Percentiles rank a stretch among this genome's conserved stretches.
Conservation (phyloP, 306 rosid species). For the Urtica urens region DNA sequence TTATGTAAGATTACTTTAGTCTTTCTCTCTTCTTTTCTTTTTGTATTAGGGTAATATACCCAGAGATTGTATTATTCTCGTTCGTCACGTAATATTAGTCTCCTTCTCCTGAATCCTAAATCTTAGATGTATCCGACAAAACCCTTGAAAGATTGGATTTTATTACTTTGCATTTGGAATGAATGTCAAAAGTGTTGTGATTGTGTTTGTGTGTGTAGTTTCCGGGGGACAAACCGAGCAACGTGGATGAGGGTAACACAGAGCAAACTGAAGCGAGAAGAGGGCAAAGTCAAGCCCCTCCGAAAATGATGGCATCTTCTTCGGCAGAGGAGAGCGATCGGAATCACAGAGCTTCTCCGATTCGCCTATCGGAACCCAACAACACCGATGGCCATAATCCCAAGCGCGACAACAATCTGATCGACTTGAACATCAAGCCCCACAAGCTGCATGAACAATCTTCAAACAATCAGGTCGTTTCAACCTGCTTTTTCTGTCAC, state of each 20-base stretch:
- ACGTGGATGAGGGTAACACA: slow-evolving; percentile 25
- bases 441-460: slow-evolving; percentile 71
- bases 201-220: slow-evolving; percentile 46
- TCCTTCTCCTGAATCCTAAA: too few species aligned
- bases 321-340: slow-evolving; percentile 47
- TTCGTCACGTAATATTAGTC: too few species aligned
- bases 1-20: too few species aligned
- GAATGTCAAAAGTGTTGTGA: too few species aligned
- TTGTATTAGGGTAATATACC: too few species aligned
- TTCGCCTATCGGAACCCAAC: slow-evolving; percentile 30
- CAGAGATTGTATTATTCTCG: too few species aligned
- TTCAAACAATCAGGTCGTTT: slow-evolving; percentile 81
- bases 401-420: slow-evolving; percentile 63
- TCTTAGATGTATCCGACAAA: too few species aligned
- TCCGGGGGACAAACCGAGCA: slow-evolving; percentile 78
- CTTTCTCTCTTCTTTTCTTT: too few species aligned
- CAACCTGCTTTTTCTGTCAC: too few species aligned
- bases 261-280: slow-evolving; percentile 43
- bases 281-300: slow-evolving; percentile 40
- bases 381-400: slow-evolving; percentile 41
- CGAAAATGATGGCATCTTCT: too few species aligned
- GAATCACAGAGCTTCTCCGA: slow-evolving; percentile 46
- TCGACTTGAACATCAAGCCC: slow-evolving; percentile 91
- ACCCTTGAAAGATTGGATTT: too few species aligned
- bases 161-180: too few species aligned